Percentiles rank a stretch among this genome's conserved stretches.
phyloP scores from a whole-genome alignment of 2,329 filamentous ascomycete genomes.

The Dothistroma pini region DNA sequence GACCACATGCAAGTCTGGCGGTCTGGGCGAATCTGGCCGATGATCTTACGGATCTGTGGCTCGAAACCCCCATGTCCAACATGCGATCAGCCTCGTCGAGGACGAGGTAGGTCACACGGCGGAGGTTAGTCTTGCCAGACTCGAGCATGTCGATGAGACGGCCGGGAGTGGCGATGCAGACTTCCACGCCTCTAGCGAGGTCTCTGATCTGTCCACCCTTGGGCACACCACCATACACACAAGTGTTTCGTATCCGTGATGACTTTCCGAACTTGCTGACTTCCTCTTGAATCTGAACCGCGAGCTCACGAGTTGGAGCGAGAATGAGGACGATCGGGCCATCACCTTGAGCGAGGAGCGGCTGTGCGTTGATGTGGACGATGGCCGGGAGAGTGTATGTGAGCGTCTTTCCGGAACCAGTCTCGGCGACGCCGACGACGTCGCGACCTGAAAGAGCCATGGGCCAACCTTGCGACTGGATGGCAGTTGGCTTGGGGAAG shows the following conservation, averaged over 20 bases:
- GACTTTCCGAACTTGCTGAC: slow-evolving; percentile 99
- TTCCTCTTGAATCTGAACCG: slow-evolving; percentile 97
- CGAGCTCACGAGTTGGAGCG: slow-evolving; percentile 93
- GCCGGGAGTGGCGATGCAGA: slow-evolving; percentile 96
- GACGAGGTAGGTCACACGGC: slow-evolving; percentile 95
- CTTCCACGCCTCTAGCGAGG: slow-evolving; percentile 90
- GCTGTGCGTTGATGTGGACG: slow-evolving; percentile 99
- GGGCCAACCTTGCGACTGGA: slow-evolving; percentile 98
- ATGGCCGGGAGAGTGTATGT: slow-evolving; percentile 98
- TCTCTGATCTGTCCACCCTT: slow-evolving; percentile 97
- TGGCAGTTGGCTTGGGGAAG: slow-evolving; percentile 87
- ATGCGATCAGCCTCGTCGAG: slow-evolving; percentile 99
- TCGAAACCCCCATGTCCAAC: slow-evolving; percentile 99
- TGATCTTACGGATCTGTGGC: slow-evolving; percentile 98
- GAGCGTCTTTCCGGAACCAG: slow-evolving; percentile 97
- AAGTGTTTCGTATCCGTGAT: slow-evolving; percentile 96
- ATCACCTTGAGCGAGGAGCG: slow-evolving; percentile 88
- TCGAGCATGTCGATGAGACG: slow-evolving; percentile 99
- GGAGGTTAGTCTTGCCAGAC: slow-evolving; percentile 95
- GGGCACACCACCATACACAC: slow-evolving; percentile 97
- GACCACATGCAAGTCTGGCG: slow-evolving; percentile 99
- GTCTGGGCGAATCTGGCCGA: slow-evolving; percentile 94
- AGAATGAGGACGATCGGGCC: slow-evolving; percentile 95
- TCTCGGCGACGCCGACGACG: slow-evolving; percentile 98
- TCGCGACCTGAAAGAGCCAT: slow-evolving; percentile 98